Evolutionary conservation across 805 yeast species (phyloP), one percentile per base, ranked within the genome.

Genomic region (Torulaspora franciscae): DNA sequence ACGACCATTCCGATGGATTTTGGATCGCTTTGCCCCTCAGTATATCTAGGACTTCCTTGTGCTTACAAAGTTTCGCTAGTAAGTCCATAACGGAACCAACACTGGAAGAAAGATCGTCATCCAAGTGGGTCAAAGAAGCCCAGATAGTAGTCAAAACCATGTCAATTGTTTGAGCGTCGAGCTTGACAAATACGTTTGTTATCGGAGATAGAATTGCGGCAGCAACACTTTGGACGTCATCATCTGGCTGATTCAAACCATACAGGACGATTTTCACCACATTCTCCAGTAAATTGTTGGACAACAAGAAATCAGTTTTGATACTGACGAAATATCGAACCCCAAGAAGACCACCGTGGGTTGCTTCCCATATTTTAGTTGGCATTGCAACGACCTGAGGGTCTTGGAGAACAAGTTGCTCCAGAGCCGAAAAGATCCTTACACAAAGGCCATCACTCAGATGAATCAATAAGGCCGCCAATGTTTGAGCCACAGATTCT

Each of bases 331-430:
- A 82, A 65, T 93, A 93, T 42, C 95, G 73, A 42, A 93, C 71
- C 0, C 98, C 99, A 9, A 93, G 75, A 82, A 93, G 81, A 39
- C 98, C 99, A 55, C 98, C 99, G 70, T 93, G 99, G 47, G 93
- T 85, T 2, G 96, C 98, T 62, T 95, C 97, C 99, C 99, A 93
- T 44, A 89, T 79, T 35, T 74, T 69, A 9, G 53, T 57, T 23
- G 62, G 61, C 22, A 71, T 64, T 1, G 70, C 79, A 17, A 77
- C 56, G 2, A 46, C 25, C 37, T 50, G 28, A 4, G 69, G 57
- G 34, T 74, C 72, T 62, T 91, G 97, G 38, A 83, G 65, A 1
- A 90, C 88, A 41, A 93, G 68, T 34, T 77, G 74, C 40, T 80
- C 76, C 47, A 93, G 71, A 14, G 82, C 80, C 8, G 70, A 58